Evolutionary conservation across 116 monocot species (phyloP).

Genomic region (Phalaenopsis hybrid): DNA sequence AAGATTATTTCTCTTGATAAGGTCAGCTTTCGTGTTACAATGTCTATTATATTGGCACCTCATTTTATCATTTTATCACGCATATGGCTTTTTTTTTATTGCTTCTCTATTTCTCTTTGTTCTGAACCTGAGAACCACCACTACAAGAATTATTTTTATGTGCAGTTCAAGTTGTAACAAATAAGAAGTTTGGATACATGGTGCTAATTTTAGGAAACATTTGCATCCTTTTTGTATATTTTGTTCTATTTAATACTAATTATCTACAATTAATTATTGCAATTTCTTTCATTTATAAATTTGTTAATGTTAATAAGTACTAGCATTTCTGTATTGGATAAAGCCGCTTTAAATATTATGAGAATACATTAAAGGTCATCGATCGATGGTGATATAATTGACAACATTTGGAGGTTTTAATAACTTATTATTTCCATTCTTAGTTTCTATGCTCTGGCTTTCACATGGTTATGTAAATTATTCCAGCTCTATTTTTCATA

Average conservation of each 20-base stretch:
- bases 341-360: not conserved
- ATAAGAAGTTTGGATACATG: not conserved
- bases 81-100: not conserved
- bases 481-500: too few relatives aligned
- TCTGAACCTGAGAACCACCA: not conserved
- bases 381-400: not conserved
- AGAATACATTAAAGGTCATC: not conserved
- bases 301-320: not conserved
- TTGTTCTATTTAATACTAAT: not conserved
- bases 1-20: constrained; percentile 84
- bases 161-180: not conserved
- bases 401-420: not conserved
- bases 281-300: not conserved
- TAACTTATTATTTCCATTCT: not conserved
- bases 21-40: constrained; percentile 25
- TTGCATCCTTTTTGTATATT: not conserved
- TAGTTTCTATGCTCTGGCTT: not conserved
- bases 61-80: not conserved
- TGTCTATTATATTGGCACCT: not conserved
- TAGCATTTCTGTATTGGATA: not conserved
- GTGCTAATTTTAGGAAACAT: not conserved
- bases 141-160: not conserved
- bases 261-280: not conserved
- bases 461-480: too few relatives aligned
- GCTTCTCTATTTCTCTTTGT: not conserved